Evolutionary conservation across 163 green algal genomes (phyloP).

Genomic region (Scenedesmus sp.): DNA sequence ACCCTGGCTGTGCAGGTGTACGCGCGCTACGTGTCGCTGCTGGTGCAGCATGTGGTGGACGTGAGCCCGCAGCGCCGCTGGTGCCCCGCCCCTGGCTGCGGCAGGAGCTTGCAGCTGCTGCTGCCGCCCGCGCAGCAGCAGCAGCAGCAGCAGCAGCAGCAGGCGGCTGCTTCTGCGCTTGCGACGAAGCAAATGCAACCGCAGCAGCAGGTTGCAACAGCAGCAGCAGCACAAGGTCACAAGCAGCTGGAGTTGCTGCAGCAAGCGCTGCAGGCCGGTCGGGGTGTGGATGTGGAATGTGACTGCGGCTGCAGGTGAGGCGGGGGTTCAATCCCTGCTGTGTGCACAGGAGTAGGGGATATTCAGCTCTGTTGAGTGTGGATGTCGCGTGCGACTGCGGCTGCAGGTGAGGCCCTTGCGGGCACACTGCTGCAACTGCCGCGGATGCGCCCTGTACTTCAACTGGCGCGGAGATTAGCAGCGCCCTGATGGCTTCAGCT

Average conservation of each 20-base stretch:
- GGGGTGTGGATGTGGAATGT: neutral
- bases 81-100: conserved; percentile 23
- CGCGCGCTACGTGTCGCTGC: conserved; percentile 16
- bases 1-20: neutral
- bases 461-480: too few species aligned
- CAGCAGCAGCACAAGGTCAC: neutral
- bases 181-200: too few species aligned
- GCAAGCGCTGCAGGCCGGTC: neutral
- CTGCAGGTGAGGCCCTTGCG: too few species aligned
- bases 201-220: neutral
- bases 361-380: too few species aligned
- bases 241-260: neutral
- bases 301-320: conserved; percentile 25
- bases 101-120: conserved; percentile 25
- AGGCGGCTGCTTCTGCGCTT: too few species aligned
- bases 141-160: conserved; percentile 40
- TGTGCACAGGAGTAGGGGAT: too few species aligned
- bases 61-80: neutral
- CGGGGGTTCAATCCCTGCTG: neutral
- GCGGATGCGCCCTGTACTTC: too few species aligned
- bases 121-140: neutral
- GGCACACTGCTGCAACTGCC: too few species aligned
- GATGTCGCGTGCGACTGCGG: too few species aligned
- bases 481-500: too few species aligned
- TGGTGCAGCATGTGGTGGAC: conserved; percentile 6